A percentile compares a stretch with the other conserved stretches of the same genome.
These are phyloP conservation scores for Penicillium hesseltinei DNA, from an alignment of 2,329 filamentous ascomycete genomes.

Conservation along the genomic window DNA sequence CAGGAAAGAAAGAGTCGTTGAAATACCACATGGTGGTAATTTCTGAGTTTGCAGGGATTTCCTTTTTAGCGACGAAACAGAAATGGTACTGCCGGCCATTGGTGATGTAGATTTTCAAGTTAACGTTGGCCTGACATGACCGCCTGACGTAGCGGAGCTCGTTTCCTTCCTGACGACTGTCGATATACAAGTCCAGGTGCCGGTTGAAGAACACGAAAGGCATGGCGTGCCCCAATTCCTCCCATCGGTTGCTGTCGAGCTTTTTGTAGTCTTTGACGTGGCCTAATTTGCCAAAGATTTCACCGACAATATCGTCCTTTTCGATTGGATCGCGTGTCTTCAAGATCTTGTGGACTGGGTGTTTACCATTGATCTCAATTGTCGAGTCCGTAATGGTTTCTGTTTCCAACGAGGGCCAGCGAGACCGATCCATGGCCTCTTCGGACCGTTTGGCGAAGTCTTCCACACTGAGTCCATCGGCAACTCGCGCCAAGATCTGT, in stretches of 20 bases:
- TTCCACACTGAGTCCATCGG: slow-evolving; percentile 59
- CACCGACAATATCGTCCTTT: slow-evolving; percentile 58
- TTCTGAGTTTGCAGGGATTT: slow-evolving; percentile 62
- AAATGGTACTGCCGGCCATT: slow-evolving; percentile 80
- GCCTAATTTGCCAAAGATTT: slow-evolving; percentile 76
- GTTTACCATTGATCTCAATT: slow-evolving; percentile 52
- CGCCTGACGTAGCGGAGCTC: slow-evolving; percentile 83
- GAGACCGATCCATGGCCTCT: slow-evolving; percentile 53
- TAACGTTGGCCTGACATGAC: slow-evolving; percentile 88
- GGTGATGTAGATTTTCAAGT: slow-evolving; percentile 80
- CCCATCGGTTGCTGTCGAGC: slow-evolving; percentile 65
- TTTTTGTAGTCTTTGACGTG: slow-evolving; percentile 71
- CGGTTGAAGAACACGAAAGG: slow-evolving; percentile 88
- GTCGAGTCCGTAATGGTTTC: slow-evolving; percentile 53
- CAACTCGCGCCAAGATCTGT: slow-evolving; percentile 65
- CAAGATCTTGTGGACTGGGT: slow-evolving; percentile 66
- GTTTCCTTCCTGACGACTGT: slow-evolving; percentile 84
- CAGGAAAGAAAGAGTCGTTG: slow-evolving; percentile 36
- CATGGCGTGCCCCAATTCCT: slow-evolving; percentile 57
- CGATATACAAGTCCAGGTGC: slow-evolving; percentile 84
- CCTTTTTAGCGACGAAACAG: slow-evolving; percentile 80
- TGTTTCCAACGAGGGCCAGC: slow-evolving; percentile 52
- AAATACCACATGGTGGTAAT: slow-evolving; percentile 52
- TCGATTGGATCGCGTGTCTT: slow-evolving; percentile 53
- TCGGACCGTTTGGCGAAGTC: slow-evolving; percentile 70